Conservation (phyloP, 768 basidiomycete genomes). For the Boletus pseudopeckii region DNA sequence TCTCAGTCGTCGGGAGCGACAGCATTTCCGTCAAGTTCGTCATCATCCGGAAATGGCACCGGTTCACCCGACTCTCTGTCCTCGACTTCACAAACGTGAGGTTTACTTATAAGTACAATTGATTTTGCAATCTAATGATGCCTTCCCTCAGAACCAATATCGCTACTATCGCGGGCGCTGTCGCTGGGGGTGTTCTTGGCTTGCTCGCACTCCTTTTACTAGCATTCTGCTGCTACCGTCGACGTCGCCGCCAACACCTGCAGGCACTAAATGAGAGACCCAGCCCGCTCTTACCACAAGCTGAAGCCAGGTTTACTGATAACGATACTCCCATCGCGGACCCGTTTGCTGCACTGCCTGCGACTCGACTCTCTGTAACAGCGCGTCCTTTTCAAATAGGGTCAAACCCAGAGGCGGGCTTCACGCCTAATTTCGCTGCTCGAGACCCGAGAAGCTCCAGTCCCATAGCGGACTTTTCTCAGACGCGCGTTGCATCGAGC, state of each 20-base stretch:
- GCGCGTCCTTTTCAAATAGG: constrained; percentile 7
- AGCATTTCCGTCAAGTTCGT: constrained; percentile 9
- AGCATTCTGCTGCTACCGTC: constrained; percentile 8
- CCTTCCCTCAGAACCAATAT: constrained; percentile 10
- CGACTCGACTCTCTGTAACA: not conserved
- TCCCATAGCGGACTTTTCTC: not conserved
- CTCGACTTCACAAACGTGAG: constrained; percentile 13
- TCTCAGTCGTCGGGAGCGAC: constrained; percentile 6
- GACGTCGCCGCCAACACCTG: constrained; percentile 6
- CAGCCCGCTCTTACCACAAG: constrained; percentile 2
- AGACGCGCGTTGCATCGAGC: not conserved
- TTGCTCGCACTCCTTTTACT: constrained; percentile 16
- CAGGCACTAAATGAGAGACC: constrained; percentile 1
- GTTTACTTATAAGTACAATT: not conserved
- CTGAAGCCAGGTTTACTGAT: constrained; percentile 4
- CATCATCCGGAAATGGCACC: constrained; percentile 6
- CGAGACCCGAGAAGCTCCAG: not conserved
- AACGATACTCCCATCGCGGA: not conserved
- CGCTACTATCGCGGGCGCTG: constrained; percentile 16
- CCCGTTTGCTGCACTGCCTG: not conserved
- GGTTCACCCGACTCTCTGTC: not conserved
- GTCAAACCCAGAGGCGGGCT: constrained; percentile 3
- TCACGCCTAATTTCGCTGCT: not conserved
- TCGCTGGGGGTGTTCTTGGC: constrained; percentile 15
- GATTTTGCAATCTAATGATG: not conserved